These are phyloP conservation scores for Dothistroma septosporum DNA, from an alignment of 2,329 filamentous ascomycete species.

Conservation along the genomic window DNA sequence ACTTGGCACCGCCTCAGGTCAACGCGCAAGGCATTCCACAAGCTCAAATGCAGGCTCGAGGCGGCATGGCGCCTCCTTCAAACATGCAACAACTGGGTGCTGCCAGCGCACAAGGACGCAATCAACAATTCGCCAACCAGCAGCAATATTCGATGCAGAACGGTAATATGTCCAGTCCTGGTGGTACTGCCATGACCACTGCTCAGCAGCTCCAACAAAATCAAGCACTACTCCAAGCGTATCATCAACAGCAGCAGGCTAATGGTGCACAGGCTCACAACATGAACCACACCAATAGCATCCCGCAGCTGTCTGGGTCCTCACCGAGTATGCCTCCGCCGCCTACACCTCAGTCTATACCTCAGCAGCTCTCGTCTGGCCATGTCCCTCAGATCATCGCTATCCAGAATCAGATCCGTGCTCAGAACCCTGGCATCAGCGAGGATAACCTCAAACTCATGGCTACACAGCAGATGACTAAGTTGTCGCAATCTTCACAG, in stretches of 20 bases:
- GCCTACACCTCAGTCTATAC: slow-evolving; percentile 29
- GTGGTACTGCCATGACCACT: slow-evolving; percentile 28
- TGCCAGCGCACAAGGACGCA: slow-evolving; percentile 25
- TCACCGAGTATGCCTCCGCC: slow-evolving; percentile 38
- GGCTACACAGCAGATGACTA: slow-evolving; percentile 49
- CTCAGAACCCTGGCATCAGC: slow-evolving; percentile 49
- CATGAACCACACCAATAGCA: slow-evolving; percentile 18
- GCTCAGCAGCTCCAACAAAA: slow-evolving; percentile 34
- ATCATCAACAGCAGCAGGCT: slow-evolving; percentile 26
- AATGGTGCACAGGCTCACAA: slow-evolving; percentile 19
- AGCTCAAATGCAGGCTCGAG: slow-evolving; percentile 46
- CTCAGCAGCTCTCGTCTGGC: slow-evolving; percentile 50
- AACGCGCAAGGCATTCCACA: slow-evolving; percentile 60
- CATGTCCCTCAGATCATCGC: slow-evolving; percentile 54
- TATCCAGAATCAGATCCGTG: slow-evolving; percentile 51
- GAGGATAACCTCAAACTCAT: slow-evolving; percentile 53
- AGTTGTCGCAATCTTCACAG: slow-evolving; percentile 34
- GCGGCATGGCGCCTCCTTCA: slow-evolving; percentile 17
- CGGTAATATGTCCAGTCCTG: slow-evolving; percentile 30
- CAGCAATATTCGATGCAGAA: slow-evolving; percentile 31
- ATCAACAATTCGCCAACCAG: slow-evolving; percentile 28
- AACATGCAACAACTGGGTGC: slow-evolving; percentile 29
- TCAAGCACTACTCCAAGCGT: slow-evolving; percentile 30
- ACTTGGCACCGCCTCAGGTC: slow-evolving; percentile 48
- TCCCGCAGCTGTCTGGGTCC: slow-evolving; percentile 31